Conservation (phyloP, 2,329 filamentous ascomycete genomes). For the Cylindrodendrum hubeiense region DNA sequence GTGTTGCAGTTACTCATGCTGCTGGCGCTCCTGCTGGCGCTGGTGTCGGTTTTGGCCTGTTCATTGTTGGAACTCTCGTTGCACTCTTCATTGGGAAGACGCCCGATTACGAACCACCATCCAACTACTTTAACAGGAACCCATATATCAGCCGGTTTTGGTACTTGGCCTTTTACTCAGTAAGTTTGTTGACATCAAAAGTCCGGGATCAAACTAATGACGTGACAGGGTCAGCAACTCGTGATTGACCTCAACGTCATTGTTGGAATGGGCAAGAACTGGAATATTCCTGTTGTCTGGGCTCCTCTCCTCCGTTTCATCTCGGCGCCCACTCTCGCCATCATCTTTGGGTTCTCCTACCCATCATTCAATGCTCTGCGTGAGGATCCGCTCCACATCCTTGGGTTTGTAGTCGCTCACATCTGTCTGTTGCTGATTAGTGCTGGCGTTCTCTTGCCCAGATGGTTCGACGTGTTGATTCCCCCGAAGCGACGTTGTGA, state of each 20-base stretch:
- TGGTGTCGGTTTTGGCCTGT: slow-evolving; percentile 66
- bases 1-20: slow-evolving; percentile 63
- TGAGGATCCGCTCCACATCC: slow-evolving; percentile 63
- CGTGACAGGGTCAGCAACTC: slow-evolving; percentile 65
- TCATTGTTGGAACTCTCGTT: slow-evolving; percentile 54
- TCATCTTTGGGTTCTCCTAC: slow-evolving; percentile 66
- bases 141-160: slow-evolving; percentile 57
- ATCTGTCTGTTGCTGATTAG: slow-evolving; percentile 60
- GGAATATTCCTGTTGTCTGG: slow-evolving; percentile 66
- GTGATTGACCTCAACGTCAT: slow-evolving; percentile 66
- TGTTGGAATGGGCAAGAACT: slow-evolving; percentile 66
- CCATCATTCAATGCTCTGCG: slow-evolving; percentile 61
- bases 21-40: slow-evolving; percentile 59
- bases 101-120: slow-evolving; percentile 53
- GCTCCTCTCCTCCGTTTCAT: slow-evolving; percentile 63
- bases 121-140: slow-evolving; percentile 57
- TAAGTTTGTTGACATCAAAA: slow-evolving; percentile 48
- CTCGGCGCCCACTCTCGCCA: slow-evolving; percentile 61
- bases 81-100: slow-evolving; percentile 56
- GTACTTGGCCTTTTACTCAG: slow-evolving; percentile 69
- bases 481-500: slow-evolving; percentile 60
- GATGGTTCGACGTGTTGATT: slow-evolving; percentile 66
- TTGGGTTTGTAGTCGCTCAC: slow-evolving; percentile 63
- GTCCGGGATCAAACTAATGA: slow-evolving; percentile 20
- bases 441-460: slow-evolving; percentile 62